Evolutionary conservation across 2,329 filamentous ascomycete genomes (phyloP).

Genomic region (Colletotrichum navitas): DNA sequence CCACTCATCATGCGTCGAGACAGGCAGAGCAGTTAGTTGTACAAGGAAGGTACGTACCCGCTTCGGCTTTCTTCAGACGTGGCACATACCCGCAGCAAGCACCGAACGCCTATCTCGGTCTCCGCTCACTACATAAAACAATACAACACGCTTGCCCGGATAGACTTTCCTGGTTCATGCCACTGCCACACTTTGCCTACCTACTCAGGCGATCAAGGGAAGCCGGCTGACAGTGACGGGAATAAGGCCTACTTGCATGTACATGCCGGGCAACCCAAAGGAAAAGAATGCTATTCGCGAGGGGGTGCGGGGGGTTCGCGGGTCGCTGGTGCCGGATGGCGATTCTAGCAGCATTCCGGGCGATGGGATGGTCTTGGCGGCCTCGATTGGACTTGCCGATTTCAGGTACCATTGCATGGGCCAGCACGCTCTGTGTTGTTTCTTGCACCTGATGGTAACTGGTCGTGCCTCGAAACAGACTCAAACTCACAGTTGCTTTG

Average conservation of each 20-base stretch:
- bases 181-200: constrained; percentile 11
- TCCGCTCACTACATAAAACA: constrained; percentile 16
- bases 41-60: constrained; percentile 21
- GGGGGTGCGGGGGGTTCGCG: background rate
- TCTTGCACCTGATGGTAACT: background rate
- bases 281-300: background rate
- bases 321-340: background rate
- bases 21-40: constrained; percentile 12
- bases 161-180: constrained; percentile 17
- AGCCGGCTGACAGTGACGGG: background rate
- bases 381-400: constrained; percentile 32
- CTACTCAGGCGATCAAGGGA: background rate
- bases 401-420: constrained; percentile 4
- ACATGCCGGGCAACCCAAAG: background rate
- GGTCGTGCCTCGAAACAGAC: background rate
- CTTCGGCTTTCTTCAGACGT: constrained; percentile 39
- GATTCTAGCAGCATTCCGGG: background rate
- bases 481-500: background rate
- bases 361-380: constrained; percentile 6
- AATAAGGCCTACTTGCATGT: background rate
- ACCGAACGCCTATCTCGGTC: constrained; percentile 37
- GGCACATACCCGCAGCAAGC: constrained; percentile 17
- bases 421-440: background rate
- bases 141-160: background rate
- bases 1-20: constrained; percentile 38